Evolutionary conservation across 768 basidiomycete species (phyloP), one percentile per base, ranked within the genome.

Genomic region (Leucosporidium creatinivorum): DNA sequence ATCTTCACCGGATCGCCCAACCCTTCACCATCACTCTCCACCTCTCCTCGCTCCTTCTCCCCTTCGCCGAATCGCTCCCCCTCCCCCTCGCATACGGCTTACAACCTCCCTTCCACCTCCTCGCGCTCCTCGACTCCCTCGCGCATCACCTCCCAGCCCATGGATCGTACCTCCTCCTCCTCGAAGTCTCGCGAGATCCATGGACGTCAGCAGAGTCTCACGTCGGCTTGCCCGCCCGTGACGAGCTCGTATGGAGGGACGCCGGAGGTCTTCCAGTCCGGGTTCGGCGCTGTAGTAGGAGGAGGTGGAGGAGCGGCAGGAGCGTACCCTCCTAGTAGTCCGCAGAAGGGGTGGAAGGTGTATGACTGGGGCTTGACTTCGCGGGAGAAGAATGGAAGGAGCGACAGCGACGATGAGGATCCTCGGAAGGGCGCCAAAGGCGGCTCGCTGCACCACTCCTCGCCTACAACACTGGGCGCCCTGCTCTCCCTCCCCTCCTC

Each of bases 191-290:
- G 50, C 17, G 69, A 66, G 47, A 60, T 66, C 36, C 72, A 73
- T 66, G 44, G 50, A 18, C 55, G 72, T 3, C 72, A 69, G 30
- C 60, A 69, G 59, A 62, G 59, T 7, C 68, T 73, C 52, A 73
- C 72, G 4, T 69, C 72, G 33, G 72, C 72, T 5, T 73, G 72
- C 47, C 66, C 68, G 8, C 72, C 72, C 15, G 72, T 66, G 25
- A 73, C 72, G 28, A 54, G 67, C 12, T 51, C 50, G 50, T 23
- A 23, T 8, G 44, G 25, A n/a, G 48, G 48, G 9, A 65, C 72
- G 33, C 72, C 72, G 15, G 62, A 62, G 47, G 31, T n/a, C 30
- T 61, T 66, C 26, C 56, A 62, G 0, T 33, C 25, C 12, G 69
- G 58, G 0, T 67, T 63, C 31, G 23, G 23, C 50, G 50, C 25